A percentile compares a stretch with the other conserved stretches of the same genome.
phyloP scores from a whole-genome alignment of 805 yeast genomes.

The Blastobotrys attinorum region DNA sequence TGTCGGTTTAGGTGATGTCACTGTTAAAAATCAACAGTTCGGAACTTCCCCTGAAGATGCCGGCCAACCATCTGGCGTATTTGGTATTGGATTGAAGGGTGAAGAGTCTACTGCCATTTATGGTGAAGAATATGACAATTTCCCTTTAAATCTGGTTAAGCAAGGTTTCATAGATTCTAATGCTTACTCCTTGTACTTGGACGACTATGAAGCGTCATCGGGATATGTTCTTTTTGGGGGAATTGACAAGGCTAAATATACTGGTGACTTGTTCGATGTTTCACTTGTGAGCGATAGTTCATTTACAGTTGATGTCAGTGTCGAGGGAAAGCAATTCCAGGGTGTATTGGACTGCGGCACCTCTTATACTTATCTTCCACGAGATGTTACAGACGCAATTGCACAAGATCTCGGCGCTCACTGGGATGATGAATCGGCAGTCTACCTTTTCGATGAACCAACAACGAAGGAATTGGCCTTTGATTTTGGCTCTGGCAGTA shows the following conservation, averaged over 20 bases:
- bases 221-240: slow-evolving; percentile 13
- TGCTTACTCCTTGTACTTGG: slow-evolving; percentile 39
- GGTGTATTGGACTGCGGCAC: slow-evolving; percentile 45
- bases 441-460: slow-evolving; percentile 1
- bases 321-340: slow-evolving; percentile 22
- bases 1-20: slow-evolving; percentile 42
- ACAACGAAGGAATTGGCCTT: background rate
- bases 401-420: slow-evolving; percentile 2
- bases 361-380: slow-evolving; percentile 39
- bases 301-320: slow-evolving; percentile 13
- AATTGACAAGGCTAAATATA: slow-evolving; percentile 12
- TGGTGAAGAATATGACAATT: slow-evolving; percentile 39
- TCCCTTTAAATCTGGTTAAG: slow-evolving; percentile 47
- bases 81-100: slow-evolving; percentile 23
- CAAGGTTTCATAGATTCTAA: slow-evolving; percentile 32
- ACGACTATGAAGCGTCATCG: slow-evolving; percentile 19
- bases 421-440: background rate
- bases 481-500: slow-evolving; percentile 4
- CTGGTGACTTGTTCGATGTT: slow-evolving; percentile 18
- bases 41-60: slow-evolving; percentile 44
- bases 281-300: slow-evolving; percentile 32
- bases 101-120: slow-evolving; percentile 4
- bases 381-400: slow-evolving; percentile 1
- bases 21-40: slow-evolving; percentile 47
- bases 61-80: slow-evolving; percentile 11